A percentile compares a stretch with the other conserved stretches of the same genome.
Evolutionary conservation across 768 basidiomycete genomes (phyloP).

Genomic region (Phaeotremella fagi): DNA sequence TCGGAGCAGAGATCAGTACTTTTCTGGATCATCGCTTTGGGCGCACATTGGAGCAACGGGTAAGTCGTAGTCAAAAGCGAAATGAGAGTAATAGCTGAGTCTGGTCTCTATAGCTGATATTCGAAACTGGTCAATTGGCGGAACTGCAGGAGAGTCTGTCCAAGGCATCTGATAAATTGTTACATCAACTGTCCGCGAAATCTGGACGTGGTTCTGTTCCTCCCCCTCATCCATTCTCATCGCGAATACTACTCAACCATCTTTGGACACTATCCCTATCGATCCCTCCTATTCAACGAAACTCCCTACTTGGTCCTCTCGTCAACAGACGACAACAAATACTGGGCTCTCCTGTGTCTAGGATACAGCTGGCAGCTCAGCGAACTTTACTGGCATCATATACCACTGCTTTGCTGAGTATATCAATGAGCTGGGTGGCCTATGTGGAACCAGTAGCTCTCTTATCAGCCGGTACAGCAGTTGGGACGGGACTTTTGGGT

Average conservation of each 20-base stretch:
- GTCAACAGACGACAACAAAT: constrained; percentile 32
- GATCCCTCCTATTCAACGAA: constrained; percentile 19
- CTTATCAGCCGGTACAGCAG: constrained; percentile 19
- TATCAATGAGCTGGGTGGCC: constrained; percentile 29
- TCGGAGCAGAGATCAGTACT: constrained; percentile 26
- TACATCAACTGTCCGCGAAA: constrained; percentile 21
- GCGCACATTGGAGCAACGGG: constrained; percentile 27
- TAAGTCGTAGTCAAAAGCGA: constrained; percentile 6
- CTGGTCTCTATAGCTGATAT: constrained; percentile 29
- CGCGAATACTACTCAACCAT: constrained; percentile 43
- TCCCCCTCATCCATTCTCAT: constrained; percentile 32
- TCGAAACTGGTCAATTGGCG: constrained; percentile 39
- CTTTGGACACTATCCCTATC: constrained; percentile 33
- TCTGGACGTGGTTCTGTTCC: neutral
- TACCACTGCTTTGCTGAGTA: constrained; percentile 13
- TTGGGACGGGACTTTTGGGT: constrained; percentile 28
- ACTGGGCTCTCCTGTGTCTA: constrained; percentile 14
- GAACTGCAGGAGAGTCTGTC: constrained; percentile 28
- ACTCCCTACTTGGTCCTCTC: constrained; percentile 31
- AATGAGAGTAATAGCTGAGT: neutral
- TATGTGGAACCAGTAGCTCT: constrained; percentile 30
- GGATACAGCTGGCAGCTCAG: constrained; percentile 32
- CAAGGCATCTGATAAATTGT: constrained; percentile 12
- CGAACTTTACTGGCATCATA: constrained; percentile 20
- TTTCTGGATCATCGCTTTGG: constrained; percentile 26